A percentile compares a stretch with the other conserved stretches of the same genome.
Evolutionary conservation across 2,329 filamentous ascomycete species (phyloP).

Genomic region (Colletotrichum simmondsii): DNA sequence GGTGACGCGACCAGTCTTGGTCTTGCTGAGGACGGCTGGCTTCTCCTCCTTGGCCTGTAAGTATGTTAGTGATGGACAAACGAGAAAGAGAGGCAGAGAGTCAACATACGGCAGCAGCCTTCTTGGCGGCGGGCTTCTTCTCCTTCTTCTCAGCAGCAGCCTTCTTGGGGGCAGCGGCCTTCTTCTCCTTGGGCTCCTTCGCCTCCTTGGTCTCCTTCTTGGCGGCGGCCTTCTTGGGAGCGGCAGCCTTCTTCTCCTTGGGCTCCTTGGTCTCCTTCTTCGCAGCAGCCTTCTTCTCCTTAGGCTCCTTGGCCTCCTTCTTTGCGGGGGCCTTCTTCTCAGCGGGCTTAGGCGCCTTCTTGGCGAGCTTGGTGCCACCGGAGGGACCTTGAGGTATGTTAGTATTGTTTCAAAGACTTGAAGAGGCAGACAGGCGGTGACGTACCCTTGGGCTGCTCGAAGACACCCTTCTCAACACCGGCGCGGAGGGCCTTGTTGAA

Average conservation of each 20-base stretch:
- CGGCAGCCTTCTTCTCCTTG: constrained; percentile 58
- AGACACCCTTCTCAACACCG: constrained; percentile 88
- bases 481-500: constrained; percentile 88
- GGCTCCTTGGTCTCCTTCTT: constrained; percentile 46
- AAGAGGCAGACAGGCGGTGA: constrained; percentile 34
- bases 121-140: constrained; percentile 55
- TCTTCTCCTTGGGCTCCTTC: constrained; percentile 40
- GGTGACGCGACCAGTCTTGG: constrained; percentile 86
- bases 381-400: constrained; percentile 71
- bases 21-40: constrained; percentile 78
- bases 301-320: constrained; percentile 44
- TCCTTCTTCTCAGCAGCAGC: constrained; percentile 46
- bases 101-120: constrained; percentile 49
- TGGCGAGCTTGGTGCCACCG: constrained; percentile 91
- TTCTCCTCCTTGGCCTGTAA: constrained; percentile 71
- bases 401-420: constrained; percentile 34
- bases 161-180: constrained; percentile 44
- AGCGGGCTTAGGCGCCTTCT: constrained; percentile 87
- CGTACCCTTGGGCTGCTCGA: constrained; percentile 91
- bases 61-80: not conserved
- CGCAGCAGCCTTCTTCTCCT: constrained; percentile 46
- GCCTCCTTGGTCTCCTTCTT: constrained; percentile 52
- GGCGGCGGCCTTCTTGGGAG: constrained; percentile 56
- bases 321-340: constrained; percentile 51
- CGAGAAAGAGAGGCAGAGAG: not conserved